Conservation (phyloP, 441 rosid genomes). For the Bocquillonia castaneifolia region DNA sequence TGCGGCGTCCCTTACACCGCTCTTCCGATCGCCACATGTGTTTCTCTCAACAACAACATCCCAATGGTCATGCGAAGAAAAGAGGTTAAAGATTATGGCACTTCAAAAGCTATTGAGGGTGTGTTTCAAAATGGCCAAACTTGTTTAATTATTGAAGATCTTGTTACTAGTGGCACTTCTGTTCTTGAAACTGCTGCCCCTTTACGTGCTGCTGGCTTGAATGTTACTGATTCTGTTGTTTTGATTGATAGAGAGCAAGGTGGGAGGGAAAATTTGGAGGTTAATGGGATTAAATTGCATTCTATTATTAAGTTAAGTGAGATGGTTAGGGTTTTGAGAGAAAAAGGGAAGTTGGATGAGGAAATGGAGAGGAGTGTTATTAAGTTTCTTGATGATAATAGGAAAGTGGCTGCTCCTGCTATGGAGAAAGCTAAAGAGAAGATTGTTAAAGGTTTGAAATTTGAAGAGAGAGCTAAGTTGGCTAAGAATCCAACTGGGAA, state of each 20-base stretch:
- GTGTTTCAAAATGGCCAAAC: constrained; percentile 47
- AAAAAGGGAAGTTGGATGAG: constrained; percentile 69
- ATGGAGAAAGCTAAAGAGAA: constrained; percentile 30
- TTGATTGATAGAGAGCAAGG: constrained; percentile 90
- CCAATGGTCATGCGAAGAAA: constrained; percentile 96
- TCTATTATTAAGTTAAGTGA: constrained; percentile 69
- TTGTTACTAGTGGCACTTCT: constrained; percentile 83
- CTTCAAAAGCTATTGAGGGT: constrained; percentile 81
- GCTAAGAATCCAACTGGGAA: constrained; percentile 71
- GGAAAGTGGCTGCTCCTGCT: constrained; percentile 57
- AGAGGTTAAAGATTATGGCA: constrained; percentile 84
- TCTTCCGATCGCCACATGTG: constrained; percentile 78
- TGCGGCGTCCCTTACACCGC: constrained; percentile 97
- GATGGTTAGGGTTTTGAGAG: constrained; percentile 78
- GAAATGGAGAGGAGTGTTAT: constrained; percentile 51
- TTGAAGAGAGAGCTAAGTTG: constrained; percentile 61
- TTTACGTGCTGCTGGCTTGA: constrained; percentile 63
- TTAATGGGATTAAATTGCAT: constrained; percentile 70
- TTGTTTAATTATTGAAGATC: constrained; percentile 71
- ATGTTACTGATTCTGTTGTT: constrained; percentile 80
- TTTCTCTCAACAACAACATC: constrained; percentile 54
- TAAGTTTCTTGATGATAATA: constrained; percentile 71
- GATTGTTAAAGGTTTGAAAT: constrained; percentile 40
- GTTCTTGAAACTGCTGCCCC: constrained; percentile 85
- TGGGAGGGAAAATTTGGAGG: constrained; percentile 72